Percentiles rank a stretch among this genome's conserved stretches.
Conservation (phyloP, 2,329 filamentous ascomycete species). For the Botrytis squamosa region DNA sequence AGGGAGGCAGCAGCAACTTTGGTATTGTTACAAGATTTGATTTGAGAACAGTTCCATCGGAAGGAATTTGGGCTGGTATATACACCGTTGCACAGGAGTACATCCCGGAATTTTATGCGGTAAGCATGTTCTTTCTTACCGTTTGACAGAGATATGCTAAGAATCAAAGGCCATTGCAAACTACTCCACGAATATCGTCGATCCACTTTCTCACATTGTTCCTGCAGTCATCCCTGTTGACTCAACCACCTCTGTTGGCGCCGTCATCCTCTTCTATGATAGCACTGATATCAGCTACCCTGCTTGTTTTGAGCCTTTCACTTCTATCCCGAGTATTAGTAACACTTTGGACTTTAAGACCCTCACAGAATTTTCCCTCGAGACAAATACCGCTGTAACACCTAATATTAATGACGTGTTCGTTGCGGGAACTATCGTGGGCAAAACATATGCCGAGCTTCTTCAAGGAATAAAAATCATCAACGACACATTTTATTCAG, state of each 20-base stretch:
- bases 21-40: background rate
- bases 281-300: background rate
- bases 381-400: background rate
- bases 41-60: background rate
- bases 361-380: background rate
- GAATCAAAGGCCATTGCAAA: background rate
- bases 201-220: background rate
- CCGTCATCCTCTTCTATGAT: background rate
- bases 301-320: background rate
- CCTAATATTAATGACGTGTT: background rate
- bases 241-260: background rate
- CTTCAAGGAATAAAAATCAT: background rate
- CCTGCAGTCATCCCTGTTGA: background rate
- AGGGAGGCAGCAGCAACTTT: background rate
- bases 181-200: background rate
- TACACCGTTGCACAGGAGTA: background rate
- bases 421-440: background rate
- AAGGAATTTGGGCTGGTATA: constrained; percentile 1
- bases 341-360: constrained; percentile 1
- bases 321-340: background rate
- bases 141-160: background rate
- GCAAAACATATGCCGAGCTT: background rate
- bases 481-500: background rate
- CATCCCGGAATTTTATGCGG: background rate
- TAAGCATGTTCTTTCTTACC: background rate